These are phyloP conservation scores for Yarrowia yakushimensis DNA, from an alignment of 805 yeast species.

Conservation along the genomic window DNA sequence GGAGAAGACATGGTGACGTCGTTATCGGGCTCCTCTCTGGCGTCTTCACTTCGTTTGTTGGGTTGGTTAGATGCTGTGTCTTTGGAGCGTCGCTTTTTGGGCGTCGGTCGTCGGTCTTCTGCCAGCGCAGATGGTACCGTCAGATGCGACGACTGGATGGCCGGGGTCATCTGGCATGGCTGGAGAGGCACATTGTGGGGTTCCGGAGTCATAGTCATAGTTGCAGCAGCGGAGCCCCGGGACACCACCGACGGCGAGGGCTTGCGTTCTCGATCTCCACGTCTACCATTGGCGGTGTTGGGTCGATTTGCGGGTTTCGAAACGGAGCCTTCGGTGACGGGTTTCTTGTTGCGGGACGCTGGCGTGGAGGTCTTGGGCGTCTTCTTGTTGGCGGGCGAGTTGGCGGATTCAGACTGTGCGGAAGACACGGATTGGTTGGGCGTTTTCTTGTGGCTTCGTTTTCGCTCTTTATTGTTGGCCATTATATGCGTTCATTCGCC, in stretches of 20 bases:
- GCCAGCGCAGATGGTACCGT: background rate
- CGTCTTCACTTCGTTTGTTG: background rate
- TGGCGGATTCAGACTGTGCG: conserved; percentile 12
- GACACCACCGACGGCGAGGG: conserved; percentile 11
- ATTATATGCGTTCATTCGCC: conserved; percentile 24
- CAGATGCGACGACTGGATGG: background rate
- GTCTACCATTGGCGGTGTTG: background rate
- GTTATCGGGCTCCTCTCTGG: background rate
- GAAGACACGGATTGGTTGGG: conserved; percentile 20
- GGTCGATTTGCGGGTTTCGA: conserved; percentile 2
- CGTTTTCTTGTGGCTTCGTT: conserved; percentile 24
- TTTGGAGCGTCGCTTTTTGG: background rate
- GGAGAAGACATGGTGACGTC: background rate
- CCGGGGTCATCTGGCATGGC: conserved; percentile 12
- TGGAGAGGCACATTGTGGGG: background rate
- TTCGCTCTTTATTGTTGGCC: conserved; percentile 23
- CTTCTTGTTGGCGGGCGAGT: conserved; percentile 1
- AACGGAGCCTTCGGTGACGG: conserved; percentile 18
- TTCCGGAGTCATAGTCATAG: conserved; percentile 14
- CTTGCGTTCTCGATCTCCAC: background rate
- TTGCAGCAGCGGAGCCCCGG: background rate
- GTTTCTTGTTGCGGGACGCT: conserved; percentile 13
- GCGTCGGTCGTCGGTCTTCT: background rate
- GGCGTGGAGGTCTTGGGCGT: conserved; percentile 7
- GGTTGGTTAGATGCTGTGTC: background rate